Base-by-base conservation (phyloP, 1,284 basidiomycete genomes). In the Somion occarium region DNA sequence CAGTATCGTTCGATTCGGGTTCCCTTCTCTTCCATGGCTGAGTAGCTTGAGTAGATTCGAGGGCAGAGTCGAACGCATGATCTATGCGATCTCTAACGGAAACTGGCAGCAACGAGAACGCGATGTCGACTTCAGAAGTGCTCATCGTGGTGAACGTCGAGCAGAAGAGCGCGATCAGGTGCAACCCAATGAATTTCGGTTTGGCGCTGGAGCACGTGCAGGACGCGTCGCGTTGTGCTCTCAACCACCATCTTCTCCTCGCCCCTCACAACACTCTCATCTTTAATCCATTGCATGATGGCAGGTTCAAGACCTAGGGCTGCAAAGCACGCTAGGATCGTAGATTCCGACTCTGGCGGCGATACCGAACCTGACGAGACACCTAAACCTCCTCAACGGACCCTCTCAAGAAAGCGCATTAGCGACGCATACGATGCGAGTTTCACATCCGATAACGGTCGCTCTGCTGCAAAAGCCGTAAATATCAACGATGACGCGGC, bases 401-500 rank as follows among this genome's bases (percentile, higher is more conserved):
- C 59, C 11, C 39, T 54, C 34, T 62, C 65, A 27, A 82, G 74
- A 69, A 86, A 83, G 60, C 82, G 85, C 39, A 69, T 85, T 54
- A 85, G 83, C 65, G 82, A 83, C 62, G 69, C 67, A 26, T 70
- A 75, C 59, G 81, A 85, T 54, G 71, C 66, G 30, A 79, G 74
- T 59, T 78, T 80, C 60, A 66, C 65, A 7, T 71, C 73, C 43
- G 78, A 79, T 54, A 59, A 67, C 39, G 72, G 69, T 44, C 79
- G 80, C 53, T 64, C 66, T 27, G 78, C 78, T 15, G 64, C 79
- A 53, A 77, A 76, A 59, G 68, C 78, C 11, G 82, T 85, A 44
- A 86, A 82, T 57, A 80, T 89, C 54, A 91, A 91, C 63, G 88
- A 91, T 60, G 88, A 91, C 66, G 78, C 78, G 3, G 87, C 87